Evolutionary conservation across 306 rosid species (phyloP), one percentile per base, ranked within the genome.

Genomic region (Trifolium dubium): DNA sequence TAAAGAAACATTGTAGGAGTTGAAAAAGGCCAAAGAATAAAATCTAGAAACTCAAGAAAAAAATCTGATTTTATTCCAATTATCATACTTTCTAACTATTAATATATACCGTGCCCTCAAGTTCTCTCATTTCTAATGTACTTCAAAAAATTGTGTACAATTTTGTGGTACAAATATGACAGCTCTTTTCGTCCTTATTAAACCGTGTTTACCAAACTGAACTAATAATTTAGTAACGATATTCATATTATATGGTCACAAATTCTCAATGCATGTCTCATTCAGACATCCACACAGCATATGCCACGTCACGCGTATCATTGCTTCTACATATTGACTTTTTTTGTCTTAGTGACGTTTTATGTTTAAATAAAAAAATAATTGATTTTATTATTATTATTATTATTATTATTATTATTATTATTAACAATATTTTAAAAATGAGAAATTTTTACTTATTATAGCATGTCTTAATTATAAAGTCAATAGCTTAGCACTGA

Each of bases 11-110:
- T 53, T 61, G 46, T 54, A 29, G 14, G 49, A 54, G 23, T 75
- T 62, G 81, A 53, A 43, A 59, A 71, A 71, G 9, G 53, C 67
- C 51, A 49, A 23, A 71, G 89, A 84, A 86, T 80, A 81, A 82
- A 86, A 87, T 86, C 89, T 77, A 78, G 69, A 83, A 75, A n/a
- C 73, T 47, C 13, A 54, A 34, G 41, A 37, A 18, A 39, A 40
- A 73, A 67, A 78, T 82, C 76, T 67, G 90, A 85, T 87, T 78
- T 89, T 87, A 87, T 89, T 89, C 89, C 72, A 23, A 23, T 75
- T 71, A 50, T 9, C 53, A 51, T 10, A 75, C 75, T 69, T 61
- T 84, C 66, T 35, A 8, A 63, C 73, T 53, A 61, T 50, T 15
- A 60, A 31, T 60, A 31, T 30, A 23, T 68, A 77, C 75, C 41